These are phyloP conservation scores for Alloteropsis angusta DNA, from an alignment of 202 grass and related monocot genomes.

Conservation along the genomic window DNA sequence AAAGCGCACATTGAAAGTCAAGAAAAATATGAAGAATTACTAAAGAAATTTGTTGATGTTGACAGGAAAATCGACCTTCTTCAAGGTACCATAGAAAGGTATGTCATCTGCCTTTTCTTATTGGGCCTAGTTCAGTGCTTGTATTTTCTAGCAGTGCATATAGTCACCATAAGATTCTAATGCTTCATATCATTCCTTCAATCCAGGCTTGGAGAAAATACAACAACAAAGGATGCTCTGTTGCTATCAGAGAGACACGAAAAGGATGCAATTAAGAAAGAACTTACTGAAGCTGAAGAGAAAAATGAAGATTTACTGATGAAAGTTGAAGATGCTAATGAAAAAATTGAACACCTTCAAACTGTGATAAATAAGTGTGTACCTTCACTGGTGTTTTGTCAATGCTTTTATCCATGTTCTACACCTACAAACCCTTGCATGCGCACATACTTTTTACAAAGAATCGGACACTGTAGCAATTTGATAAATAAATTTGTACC, in stretches of 20 bases:
- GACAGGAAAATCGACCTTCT: slow-evolving; percentile 63
- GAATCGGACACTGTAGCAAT: background rate
- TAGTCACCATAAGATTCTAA: slow-evolving; percentile 26
- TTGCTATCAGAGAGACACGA: slow-evolving; percentile 64
- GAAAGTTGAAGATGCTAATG: slow-evolving; percentile 49
- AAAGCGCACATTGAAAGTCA: slow-evolving; percentile 53
- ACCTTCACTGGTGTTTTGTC: background rate
- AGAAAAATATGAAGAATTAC: slow-evolving; percentile 52
- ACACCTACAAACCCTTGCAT: background rate
- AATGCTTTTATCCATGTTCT: slow-evolving; percentile 23
- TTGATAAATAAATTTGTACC: background rate
- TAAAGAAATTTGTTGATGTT: slow-evolving; percentile 53
- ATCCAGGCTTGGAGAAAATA: slow-evolving; percentile 63
- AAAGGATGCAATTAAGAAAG: slow-evolving; percentile 56
- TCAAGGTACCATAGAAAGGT: slow-evolving; percentile 66
- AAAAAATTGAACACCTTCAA: slow-evolving; percentile 49
- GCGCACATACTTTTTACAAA: background rate
- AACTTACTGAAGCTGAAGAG: slow-evolving; percentile 44
- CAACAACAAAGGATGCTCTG: slow-evolving; percentile 49
- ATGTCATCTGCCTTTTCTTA: slow-evolving; percentile 7
- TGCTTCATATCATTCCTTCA: slow-evolving; percentile 24
- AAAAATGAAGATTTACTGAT: slow-evolving; percentile 56
- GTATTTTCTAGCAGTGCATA: background rate
- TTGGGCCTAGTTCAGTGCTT: background rate
- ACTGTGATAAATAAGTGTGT: slow-evolving; percentile 46